A percentile compares a stretch with the other conserved stretches of the same genome.
Evolutionary conservation across 352 stramenopile genomes (phyloP).

Genomic region (Pythium aristosporum): DNA sequence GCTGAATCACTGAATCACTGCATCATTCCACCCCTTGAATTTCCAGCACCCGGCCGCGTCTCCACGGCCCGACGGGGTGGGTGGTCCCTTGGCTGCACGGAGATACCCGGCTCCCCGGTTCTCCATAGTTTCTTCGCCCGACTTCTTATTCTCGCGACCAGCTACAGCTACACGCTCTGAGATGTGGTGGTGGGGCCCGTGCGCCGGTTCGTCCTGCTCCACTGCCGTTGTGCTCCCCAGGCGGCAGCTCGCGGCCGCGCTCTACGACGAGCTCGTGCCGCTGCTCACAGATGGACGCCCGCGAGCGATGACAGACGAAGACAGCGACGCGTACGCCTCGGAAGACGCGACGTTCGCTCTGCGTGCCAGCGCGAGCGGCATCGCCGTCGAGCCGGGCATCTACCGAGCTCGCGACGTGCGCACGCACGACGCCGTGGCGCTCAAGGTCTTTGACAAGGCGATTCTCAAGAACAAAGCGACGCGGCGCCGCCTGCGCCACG

Average conservation of each 20-base stretch:
- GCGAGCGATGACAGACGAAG: slow-evolving; percentile 5
- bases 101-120: too few relatives aligned
- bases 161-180: not conserved
- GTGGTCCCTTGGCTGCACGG: too few relatives aligned
- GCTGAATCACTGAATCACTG: too few relatives aligned
- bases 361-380: slow-evolving; percentile 1
- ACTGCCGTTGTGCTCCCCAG: slow-evolving; percentile 34
- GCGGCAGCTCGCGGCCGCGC: slow-evolving; percentile 16
- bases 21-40: too few relatives aligned
- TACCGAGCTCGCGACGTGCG: slow-evolving; percentile 55
- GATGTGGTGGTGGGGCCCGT: slow-evolving; percentile 72
- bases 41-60: too few relatives aligned
- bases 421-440: slow-evolving; percentile 65
- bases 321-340: not conserved
- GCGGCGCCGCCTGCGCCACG: slow-evolving; percentile 63
- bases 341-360: not conserved
- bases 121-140: too few relatives aligned
- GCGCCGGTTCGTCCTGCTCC: slow-evolving; percentile 51
- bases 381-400: slow-evolving; percentile 37
- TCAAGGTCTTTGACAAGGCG: slow-evolving; percentile 67
- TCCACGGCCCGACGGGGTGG: too few relatives aligned
- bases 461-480: slow-evolving; percentile 42
- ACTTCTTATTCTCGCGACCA: not conserved
- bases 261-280: slow-evolving; percentile 55
- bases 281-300: slow-evolving; percentile 28